Evolutionary conservation across 192 early-diverging fungal genomes (phyloP).

Genomic region (Glomus cerebriforme): DNA sequence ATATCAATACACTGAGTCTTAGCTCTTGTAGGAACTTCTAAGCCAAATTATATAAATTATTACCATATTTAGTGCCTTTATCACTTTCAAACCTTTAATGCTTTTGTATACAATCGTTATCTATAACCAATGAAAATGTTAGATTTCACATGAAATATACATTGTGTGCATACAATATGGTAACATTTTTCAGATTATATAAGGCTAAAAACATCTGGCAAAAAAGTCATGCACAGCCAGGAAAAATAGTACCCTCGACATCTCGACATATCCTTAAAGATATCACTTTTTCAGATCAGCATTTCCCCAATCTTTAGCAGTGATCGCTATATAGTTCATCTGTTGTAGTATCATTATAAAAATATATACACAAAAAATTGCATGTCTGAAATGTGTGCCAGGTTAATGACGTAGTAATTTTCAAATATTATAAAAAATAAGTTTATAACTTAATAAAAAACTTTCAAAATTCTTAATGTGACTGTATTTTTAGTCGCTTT

Average conservation of each 20-base stretch:
- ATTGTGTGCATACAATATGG: constrained; percentile 5
- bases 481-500: too few species aligned
- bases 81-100: neutral
- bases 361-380: too few species aligned
- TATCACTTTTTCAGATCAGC: constrained; percentile 37
- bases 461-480: too few species aligned
- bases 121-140: neutral
- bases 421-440: too few species aligned
- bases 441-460: too few species aligned
- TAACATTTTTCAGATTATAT: neutral
- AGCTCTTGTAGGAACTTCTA: constrained; percentile 35
- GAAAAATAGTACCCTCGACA: constrained; percentile 36
- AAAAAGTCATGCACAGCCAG: constrained; percentile 17
- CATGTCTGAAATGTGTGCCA: too few species aligned
- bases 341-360: too few species aligned
- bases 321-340: neutral
- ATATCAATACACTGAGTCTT: constrained; percentile 45
- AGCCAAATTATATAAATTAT: neutral
- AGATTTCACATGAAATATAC: neutral
- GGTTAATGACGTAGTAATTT: too few species aligned
- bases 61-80: constrained; percentile 8
- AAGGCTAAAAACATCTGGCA: neutral
- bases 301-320: constrained; percentile 14
- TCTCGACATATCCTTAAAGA: constrained; percentile 37
- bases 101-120: too few species aligned